phyloP scores from a whole-genome alignment of 129 eudicot genomes.

The Rutidosis leptorrhynchoides region DNA sequence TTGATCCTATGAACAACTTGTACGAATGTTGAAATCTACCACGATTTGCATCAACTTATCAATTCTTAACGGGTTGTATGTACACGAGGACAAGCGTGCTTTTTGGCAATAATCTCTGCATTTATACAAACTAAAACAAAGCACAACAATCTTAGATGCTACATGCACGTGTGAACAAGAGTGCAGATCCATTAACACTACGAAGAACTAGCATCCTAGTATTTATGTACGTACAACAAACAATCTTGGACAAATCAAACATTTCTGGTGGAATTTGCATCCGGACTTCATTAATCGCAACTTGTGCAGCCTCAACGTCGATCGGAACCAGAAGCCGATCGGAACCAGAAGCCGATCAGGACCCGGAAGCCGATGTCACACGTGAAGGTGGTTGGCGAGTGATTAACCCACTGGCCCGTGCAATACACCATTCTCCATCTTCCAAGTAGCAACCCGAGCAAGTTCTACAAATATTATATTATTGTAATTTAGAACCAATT shows the following conservation, averaged over 20 bases:
- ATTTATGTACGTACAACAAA: slow-evolving; percentile 90
- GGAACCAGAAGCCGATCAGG: slow-evolving; percentile 54
- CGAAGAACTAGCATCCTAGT: slow-evolving; percentile 76
- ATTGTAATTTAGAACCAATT: neutral
- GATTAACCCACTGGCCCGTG: slow-evolving; percentile 85
- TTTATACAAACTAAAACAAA: slow-evolving; percentile 30
- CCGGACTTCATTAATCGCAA: slow-evolving; percentile 61
- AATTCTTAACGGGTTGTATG: neutral
- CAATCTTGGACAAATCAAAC: slow-evolving; percentile 81
- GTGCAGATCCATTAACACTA: slow-evolving; percentile 78
- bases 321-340: too few species aligned
- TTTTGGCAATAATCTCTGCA: slow-evolving; percentile 3
- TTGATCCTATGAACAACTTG: neutral
- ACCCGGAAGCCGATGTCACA: slow-evolving; percentile 52
- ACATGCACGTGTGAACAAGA: slow-evolving; percentile 58
- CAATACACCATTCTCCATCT: slow-evolving; percentile 83
- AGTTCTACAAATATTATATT: slow-evolving; percentile 48
- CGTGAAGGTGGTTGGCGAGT: slow-evolving; percentile 76
- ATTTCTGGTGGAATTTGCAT: slow-evolving; percentile 80
- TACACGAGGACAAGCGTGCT: neutral
- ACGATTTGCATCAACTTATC: neutral
- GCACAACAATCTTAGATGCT: slow-evolving; percentile 12
- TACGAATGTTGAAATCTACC: neutral
- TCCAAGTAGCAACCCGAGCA: slow-evolving; percentile 73
- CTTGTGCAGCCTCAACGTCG: slow-evolving; percentile 47